A percentile compares a stretch with the other conserved stretches of the same genome.
Evolutionary conservation across 1,284 basidiomycete genomes (phyloP).

Genomic region (Tilletia horrida): DNA sequence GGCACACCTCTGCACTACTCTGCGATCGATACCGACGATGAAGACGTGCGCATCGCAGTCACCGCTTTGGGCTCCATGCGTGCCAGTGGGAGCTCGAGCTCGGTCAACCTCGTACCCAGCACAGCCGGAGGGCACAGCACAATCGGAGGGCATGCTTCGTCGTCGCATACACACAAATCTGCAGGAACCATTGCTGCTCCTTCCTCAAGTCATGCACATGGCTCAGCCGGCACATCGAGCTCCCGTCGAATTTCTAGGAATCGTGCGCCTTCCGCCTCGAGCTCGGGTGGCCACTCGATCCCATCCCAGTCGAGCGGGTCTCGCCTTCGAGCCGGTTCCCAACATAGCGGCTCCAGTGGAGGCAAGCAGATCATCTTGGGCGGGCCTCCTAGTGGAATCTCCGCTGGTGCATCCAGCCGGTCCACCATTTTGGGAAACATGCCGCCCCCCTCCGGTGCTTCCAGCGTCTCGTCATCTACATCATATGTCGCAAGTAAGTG

Average conservation of each 20-base stretch:
- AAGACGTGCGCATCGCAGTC: constrained; percentile 11
- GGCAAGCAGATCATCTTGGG: constrained; percentile 11
- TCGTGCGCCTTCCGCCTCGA: not conserved
- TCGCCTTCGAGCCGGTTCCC: not conserved
- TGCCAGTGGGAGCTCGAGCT: constrained; percentile 5
- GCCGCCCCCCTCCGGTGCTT: constrained; percentile 1
- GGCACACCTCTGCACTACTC: constrained; percentile 11
- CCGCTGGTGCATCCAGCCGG: constrained; percentile 9
- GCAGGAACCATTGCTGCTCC: too few species aligned
- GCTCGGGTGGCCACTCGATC: not conserved
- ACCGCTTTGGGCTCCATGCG: constrained; percentile 13
- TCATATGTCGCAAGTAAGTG: constrained; percentile 9
- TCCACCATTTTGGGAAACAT: constrained; percentile 5
- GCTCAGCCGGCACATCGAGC: not conserved
- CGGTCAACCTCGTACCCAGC: not conserved
- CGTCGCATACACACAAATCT: too few species aligned
- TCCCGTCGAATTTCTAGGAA: not conserved
- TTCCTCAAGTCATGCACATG: too few species aligned
- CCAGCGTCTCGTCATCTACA: not conserved
- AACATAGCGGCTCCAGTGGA: constrained; percentile 15
- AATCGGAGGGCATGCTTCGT: too few species aligned
- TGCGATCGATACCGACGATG: constrained; percentile 16
- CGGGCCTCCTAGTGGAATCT: constrained; percentile 2
- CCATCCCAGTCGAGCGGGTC: not conserved
- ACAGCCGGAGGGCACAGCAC: not conserved